Conservation (phyloP, 2,329 filamentous ascomycete species). For the Paramyrothecium sp. region DNA sequence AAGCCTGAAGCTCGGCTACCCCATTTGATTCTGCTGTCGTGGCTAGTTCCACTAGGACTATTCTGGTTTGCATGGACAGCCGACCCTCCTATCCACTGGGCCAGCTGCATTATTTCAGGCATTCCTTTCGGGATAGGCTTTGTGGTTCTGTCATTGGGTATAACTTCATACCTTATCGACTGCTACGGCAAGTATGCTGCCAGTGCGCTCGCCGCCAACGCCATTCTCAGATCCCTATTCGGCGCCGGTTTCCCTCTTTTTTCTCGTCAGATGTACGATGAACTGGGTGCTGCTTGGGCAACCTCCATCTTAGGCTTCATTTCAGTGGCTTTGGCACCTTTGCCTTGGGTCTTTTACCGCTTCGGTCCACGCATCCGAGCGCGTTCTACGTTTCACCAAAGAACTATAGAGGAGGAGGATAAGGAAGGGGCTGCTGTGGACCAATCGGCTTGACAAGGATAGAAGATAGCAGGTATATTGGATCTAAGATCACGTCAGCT, state of each 20-base stretch:
- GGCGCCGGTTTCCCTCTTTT: slow-evolving; percentile 21
- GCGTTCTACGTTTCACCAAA: not conserved
- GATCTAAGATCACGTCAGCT: no score
- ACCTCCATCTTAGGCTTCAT: slow-evolving; percentile 17
- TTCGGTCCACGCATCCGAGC: slow-evolving; percentile 9
- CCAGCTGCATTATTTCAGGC: not conserved
- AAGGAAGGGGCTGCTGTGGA: not conserved
- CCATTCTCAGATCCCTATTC: slow-evolving; percentile 15
- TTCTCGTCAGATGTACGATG: slow-evolving; percentile 22
- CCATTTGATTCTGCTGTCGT: not conserved
- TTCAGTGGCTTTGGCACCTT: slow-evolving; percentile 16
- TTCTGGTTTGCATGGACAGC: not conserved
- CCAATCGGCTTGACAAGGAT: not conserved
- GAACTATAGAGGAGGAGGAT: not conserved
- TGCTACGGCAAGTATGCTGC: not conserved
- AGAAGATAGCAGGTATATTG: not conserved
- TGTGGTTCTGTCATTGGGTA: not conserved
- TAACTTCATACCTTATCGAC: not conserved
- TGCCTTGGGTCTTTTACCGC: slow-evolving; percentile 18
- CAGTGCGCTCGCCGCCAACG: slow-evolving; percentile 7
- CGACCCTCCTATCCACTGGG: not conserved
- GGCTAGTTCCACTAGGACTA: not conserved
- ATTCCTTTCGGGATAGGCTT: not conserved
- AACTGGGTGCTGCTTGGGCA: slow-evolving; percentile 20
- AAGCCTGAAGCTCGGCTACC: not conserved